Percentiles rank a stretch among this genome's conserved stretches.
These are phyloP conservation scores for Micractinium sp. DNA, from an alignment of 139 green algal species.

Conservation along the genomic window DNA sequence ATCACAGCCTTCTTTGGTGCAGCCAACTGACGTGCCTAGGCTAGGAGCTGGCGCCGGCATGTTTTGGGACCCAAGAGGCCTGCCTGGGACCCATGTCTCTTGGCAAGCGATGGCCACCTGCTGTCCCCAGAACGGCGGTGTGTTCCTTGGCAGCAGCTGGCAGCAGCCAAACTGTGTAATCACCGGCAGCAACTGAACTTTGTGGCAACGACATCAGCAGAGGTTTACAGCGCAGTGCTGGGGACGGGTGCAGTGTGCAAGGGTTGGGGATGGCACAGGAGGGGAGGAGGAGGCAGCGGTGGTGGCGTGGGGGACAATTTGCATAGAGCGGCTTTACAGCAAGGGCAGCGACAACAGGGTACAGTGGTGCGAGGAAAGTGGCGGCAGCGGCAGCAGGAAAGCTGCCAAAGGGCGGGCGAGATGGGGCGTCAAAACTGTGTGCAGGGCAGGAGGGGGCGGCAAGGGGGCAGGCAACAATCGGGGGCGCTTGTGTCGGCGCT, in stretches of 20 bases:
- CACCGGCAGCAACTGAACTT: not conserved
- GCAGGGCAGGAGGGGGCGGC: not conserved
- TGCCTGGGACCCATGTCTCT: too few relatives aligned
- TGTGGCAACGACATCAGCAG: not conserved
- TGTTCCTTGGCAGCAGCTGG: not conserved
- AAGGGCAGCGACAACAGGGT: not conserved
- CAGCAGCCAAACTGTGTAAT: not conserved
- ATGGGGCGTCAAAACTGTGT: not conserved
- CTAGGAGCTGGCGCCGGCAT: too few relatives aligned
- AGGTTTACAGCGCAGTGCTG: not conserved
- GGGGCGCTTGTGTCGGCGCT: not conserved
- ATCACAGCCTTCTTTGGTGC: slow-evolving; percentile 27
- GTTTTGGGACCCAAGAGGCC: too few relatives aligned
- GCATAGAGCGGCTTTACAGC: not conserved
- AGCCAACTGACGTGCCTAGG: not conserved
- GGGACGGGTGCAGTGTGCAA: not conserved
- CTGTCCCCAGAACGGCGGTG: too few relatives aligned
- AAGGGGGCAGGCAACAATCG: not conserved
- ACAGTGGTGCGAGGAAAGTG: not conserved
- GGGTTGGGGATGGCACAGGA: not conserved
- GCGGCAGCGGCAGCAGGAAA: not conserved
- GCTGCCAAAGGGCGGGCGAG: not conserved
- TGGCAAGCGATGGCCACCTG: too few relatives aligned
- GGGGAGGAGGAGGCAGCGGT: not conserved
- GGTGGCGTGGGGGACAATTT: too few relatives aligned